Evolutionary conservation across 1,284 basidiomycete genomes (phyloP), one percentile per base, ranked within the genome.

Genomic region (Stereum hirsutum): DNA sequence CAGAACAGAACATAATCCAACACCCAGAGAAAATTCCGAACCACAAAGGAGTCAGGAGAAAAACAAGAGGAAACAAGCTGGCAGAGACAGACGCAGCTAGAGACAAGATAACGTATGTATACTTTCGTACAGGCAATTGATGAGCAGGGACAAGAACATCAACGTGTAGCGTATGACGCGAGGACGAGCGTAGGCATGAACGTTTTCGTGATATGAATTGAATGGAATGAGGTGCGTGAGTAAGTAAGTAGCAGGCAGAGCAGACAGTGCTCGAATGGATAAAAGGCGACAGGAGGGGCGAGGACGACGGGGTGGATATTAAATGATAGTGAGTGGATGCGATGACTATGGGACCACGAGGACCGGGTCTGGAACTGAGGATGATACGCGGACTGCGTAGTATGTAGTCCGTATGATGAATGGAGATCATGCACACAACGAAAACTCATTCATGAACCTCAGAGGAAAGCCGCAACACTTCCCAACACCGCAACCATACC

Each of bases 401-500:
- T n/a, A 10, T 12, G 33, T 8, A 8, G 33, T 12, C 14, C 15
- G 33, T 35, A 17, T n/a, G 15, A 11, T 4, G 28, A 31, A 12
- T 11, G 6, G 4, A 12, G 3, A 31, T 35, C 21, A 17, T 17
- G 6, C 15, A 19, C 15, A 35, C 4, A 20, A 17, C 15, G 33
- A 35, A 35, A 20, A 20, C 21, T n/a, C 33, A n/a, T n/a, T n/a
- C n/a, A n/a, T n/a, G n/a, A n/a, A n/a, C n/a, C n/a, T n/a, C n/a
- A n/a, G n/a, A n/a, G n/a, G n/a, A n/a, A n/a, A n/a, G n/a, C n/a
- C n/a, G n/a, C n/a, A n/a, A n/a, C n/a, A n/a, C n/a, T n/a, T n/a
- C n/a, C n/a, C n/a, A n/a, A n/a, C n/a, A n/a, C 41, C 3, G 48
- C 49, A 17, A 51, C 40, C 8, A 42, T 27, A 5, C 43, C 32